Base-by-base conservation (phyloP, 495 filamentous ascomycete species). In the Penicillium salamii region DNA sequence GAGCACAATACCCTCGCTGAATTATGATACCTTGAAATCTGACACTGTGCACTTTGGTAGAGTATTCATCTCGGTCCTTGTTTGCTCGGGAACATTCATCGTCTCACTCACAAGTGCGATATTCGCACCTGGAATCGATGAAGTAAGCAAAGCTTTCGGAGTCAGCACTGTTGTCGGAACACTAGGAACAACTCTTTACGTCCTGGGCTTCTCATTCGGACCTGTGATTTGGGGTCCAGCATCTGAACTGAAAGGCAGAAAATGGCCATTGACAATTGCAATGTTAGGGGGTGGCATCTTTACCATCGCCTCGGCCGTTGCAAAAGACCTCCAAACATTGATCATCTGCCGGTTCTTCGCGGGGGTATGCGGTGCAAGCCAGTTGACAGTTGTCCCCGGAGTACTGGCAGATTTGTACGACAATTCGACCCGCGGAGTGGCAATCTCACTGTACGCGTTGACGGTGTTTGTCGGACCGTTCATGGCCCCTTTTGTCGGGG, bases 191-290 rank as follows among this genome's bases (percentile, higher is more conserved):
- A 72, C 67, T 4, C 55, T 86, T 0, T 81, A 78, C 46, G 72
- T 87, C 0, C 52, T 85, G 1, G 81, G 75, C 0, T 78, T 76
- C 42, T 68, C 70, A 6, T 52, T 74, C 5, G 83, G 80, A 2
- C 83, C 83, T 7, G 50, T 78, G 0, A 48, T 83, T n/a, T 85
- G 74, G 71, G 80, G 75, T 1, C 91, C 91, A 0, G 67, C 87
- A 12, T 91, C 87, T 9, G 91, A 97, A 62, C 69, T 97, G 18
- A 79, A 79, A 52, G 91, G 91, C 18, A 60, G 79, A n/a, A 78
- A 75, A 38, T 58, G 55, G 54, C 83, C 82, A 2, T 58, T 86
- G 5, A 72, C 76, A 21, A 52, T 77, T 17, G 79, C 78, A 23
- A 65, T 78, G 36, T 48, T 79, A 15, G 61, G 72, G 18, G 81